Conservation (phyloP, 805 yeast species). For the Torulaspora indica region DNA sequence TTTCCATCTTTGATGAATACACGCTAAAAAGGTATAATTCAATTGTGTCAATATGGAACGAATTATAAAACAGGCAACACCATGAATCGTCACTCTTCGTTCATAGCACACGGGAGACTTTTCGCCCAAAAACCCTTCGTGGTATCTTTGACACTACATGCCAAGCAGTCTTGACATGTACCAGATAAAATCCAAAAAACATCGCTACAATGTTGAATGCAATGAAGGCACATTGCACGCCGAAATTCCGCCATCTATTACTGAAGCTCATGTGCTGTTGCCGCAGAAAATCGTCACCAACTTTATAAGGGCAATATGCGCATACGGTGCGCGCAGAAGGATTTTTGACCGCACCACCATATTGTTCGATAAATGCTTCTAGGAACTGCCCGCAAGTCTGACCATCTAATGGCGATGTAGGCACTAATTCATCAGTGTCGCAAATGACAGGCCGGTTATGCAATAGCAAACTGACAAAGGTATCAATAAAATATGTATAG, state of each 20-base stretch:
- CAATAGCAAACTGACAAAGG: constrained; percentile 45
- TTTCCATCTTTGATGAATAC: constrained; percentile 4
- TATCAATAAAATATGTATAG: constrained; percentile 52
- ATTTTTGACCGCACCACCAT: constrained; percentile 53
- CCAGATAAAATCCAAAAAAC: constrained; percentile 25
- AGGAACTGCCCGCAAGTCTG: constrained; percentile 58
- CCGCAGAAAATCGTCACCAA: constrained; percentile 40
- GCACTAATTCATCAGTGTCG: constrained; percentile 43
- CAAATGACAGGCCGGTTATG: constrained; percentile 53
- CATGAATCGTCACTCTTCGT: neutral
- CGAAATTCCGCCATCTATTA: constrained; percentile 58
- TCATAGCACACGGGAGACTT: neutral
- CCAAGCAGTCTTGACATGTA: constrained; percentile 19
- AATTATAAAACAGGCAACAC: neutral
- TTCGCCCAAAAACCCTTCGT: neutral
- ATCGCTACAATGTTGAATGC: constrained; percentile 44
- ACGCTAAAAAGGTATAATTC: constrained; percentile 1
- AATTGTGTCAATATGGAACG: constrained; percentile 3
- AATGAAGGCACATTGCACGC: constrained; percentile 51
- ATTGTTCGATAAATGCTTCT: constrained; percentile 38
- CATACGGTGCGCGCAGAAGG: constrained; percentile 43
- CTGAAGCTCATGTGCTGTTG: constrained; percentile 41
- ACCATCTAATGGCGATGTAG: constrained; percentile 51
- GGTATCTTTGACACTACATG: neutral
- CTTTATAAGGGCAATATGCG: constrained; percentile 39